Conservation (phyloP, 257 asterid genomes). For the Fraxinus quadrangulata region DNA sequence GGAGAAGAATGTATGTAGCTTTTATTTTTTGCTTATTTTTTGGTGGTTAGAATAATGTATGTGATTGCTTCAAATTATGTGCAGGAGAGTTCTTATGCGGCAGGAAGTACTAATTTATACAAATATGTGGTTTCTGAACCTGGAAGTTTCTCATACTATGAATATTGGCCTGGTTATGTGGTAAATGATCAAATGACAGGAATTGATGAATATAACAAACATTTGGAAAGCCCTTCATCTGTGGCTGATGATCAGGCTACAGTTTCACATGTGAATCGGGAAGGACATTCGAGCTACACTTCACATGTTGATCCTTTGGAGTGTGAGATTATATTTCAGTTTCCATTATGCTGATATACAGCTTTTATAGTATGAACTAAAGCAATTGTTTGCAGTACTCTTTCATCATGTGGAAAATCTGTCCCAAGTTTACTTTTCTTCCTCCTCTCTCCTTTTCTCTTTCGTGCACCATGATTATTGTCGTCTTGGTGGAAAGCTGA, state of each 20-base stretch:
- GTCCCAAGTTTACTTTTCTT: slow-evolving; percentile 9
- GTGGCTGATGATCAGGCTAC: slow-evolving; percentile 47
- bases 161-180: slow-evolving; percentile 58
- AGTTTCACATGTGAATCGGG: slow-evolving; percentile 41
- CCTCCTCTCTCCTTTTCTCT: slow-evolving; percentile 6
- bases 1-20: not conserved
- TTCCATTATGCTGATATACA: slow-evolving; percentile 6
- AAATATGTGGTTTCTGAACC: slow-evolving; percentile 75
- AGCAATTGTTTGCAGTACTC: not conserved
- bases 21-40: not conserved
- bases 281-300: slow-evolving; percentile 44
- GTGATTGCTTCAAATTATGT: slow-evolving; percentile 31
- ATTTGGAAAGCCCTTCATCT: slow-evolving; percentile 46
- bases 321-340: slow-evolving; percentile 52
- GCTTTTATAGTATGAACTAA: not conserved
- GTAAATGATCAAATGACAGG: slow-evolving; percentile 47
- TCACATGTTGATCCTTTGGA: slow-evolving; percentile 54
- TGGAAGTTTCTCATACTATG: slow-evolving; percentile 66
- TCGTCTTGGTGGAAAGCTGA: not conserved
- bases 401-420: slow-evolving; percentile 4
- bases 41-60: not conserved
- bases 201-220: slow-evolving; percentile 45
- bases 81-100: slow-evolving; percentile 74
- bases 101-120: slow-evolving; percentile 56
- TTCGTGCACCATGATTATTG: not conserved